Evolutionary conservation across 805 yeast species (phyloP).

Genomic region (Lipomyces spencermartinsiae): DNA sequence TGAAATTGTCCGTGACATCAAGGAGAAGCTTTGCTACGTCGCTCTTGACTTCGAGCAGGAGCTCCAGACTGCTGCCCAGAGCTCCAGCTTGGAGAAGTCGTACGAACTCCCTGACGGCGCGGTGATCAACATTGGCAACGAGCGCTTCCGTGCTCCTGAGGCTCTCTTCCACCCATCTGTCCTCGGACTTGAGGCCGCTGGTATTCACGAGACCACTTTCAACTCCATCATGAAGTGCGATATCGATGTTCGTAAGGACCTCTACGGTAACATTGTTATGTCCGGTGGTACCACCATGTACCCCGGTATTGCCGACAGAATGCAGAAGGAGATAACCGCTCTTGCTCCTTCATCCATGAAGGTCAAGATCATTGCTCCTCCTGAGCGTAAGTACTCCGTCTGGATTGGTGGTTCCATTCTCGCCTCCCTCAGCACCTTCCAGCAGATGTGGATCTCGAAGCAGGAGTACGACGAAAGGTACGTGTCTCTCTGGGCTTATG

Average conservation of each 20-base stretch:
- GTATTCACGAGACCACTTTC: conserved; percentile 98
- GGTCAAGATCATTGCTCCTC: conserved; percentile 99
- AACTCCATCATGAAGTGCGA: conserved; percentile 98
- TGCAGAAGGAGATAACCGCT: conserved; percentile 99
- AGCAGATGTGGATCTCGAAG: conserved; percentile 99
- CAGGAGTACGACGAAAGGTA: conserved; percentile 97
- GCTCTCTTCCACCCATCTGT: conserved; percentile 99
- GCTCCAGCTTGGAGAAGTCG: conserved; percentile 96
- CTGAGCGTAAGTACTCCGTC: conserved; percentile 91
- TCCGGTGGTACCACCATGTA: conserved; percentile 99
- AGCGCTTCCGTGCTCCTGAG: conserved; percentile 99
- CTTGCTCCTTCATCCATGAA: conserved; percentile 99
- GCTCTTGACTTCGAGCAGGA: conserved; percentile 99
- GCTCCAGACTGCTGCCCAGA: conserved; percentile 98
- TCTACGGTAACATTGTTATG: conserved; percentile 99
- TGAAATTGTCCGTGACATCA: conserved; percentile 97
- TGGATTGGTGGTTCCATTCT: conserved; percentile 99
- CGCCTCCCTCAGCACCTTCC: conserved; percentile 99
- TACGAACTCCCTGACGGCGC: conserved; percentile 99
- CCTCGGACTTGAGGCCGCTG: conserved; percentile 90
- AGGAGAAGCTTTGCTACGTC: conserved; percentile 98
- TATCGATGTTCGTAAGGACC: conserved; percentile 97
- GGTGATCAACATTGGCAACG: conserved; percentile 99
- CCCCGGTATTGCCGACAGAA: conserved; percentile 99
- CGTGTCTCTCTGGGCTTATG: background rate